Base-by-base conservation (phyloP, 192 early-diverging fungal species). In the Rhizophagus sp. region DNA sequence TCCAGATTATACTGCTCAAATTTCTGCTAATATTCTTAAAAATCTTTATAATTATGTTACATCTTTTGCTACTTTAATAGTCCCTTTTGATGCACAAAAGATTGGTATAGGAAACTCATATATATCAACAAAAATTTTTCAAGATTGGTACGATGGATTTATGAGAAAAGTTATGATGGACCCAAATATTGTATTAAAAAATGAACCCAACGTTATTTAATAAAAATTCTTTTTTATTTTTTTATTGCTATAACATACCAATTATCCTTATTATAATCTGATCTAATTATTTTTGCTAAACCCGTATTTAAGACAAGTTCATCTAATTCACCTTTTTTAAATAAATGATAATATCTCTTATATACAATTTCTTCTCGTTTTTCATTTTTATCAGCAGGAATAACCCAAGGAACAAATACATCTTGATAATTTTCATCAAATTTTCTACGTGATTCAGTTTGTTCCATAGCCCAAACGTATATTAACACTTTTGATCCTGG, bases 381-480 rank as follows among this genome's bases (percentile, higher is more conserved):
- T 41, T 77, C 49, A 75, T 80, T 62, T 82, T 87, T 24, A 82
- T 81, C 49, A 78, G 66, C 88, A 22, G 93, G 90, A 78, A 95
- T 84, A 17, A 89, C 89, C 97, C 97, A 99, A 5, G 95, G 94
- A 2, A 99, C 97, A 87, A 98, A 92, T 0, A 96, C 94, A 81
- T 99, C 97, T 83, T 99, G 97, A 17, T 88, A 82, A 49, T 83
- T 83, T 49, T 83, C 84, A 24, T 94, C 91, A 84, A 97, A 99
- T 79, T 92, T 92, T 4, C 96, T 90, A 68, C 93, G 91, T 12
- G 90, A 91, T 63, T 91, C 85, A 9, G 79, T 80, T 84, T 99
- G 97, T 82, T 99, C 97, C 84, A 98, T 81, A 22, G 97, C 97
- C 97, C 97, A 99, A 1, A 97, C 97, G 89, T 96, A 98, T 22